Evolutionary conservation across 306 rosid genomes (phyloP), one percentile per base, ranked within the genome.

Genomic region (Psophocarpus tetragonolobus): DNA sequence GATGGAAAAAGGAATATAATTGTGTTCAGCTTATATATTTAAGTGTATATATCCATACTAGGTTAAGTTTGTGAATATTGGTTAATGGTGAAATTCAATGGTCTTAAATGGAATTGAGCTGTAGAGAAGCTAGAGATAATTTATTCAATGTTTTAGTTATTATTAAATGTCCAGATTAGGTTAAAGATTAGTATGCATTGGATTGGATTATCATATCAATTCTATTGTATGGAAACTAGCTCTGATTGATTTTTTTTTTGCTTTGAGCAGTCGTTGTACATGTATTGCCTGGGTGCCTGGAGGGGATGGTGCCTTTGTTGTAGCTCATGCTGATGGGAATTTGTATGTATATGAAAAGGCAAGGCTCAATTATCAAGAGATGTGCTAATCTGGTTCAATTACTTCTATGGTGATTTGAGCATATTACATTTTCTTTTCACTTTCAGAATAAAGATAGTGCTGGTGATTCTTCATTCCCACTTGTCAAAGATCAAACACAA

Each of bases 251-350:
- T 71, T 47, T 27, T 27, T 53, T 80, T 84, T 80, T 88, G 60
- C 76, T 68, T 81, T 76, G 79, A 77, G 85, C 97, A 95, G 99
- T 76, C 97, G 97, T 8, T 95, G 99, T 83, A 88, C 94, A 29
- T 83, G 92, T 83, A 69, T 92, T 84, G 90, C 97, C 38, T 95
- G 99, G 99, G 89, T 92, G 44, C 97, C 99, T 44, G 90, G 91
- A 76, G 92, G 92, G 68, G 97, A 95, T 64, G 94, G 97, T 58
- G 80, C 90, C 81, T 95, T 95, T 86, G 92, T 91, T 82, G 97
- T 92, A 30, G 91, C 92, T 81, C 97, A 95, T 82, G 85, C 96
- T 1, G 99, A 95, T 84, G 99, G 99, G 82, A 95, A 92, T 86
- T 74, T 92, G 84, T 95, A 85, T 29, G 81, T 92, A 83, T 95